A percentile compares a stretch with the other conserved stretches of the same genome.
Conservation (phyloP, 2,329 filamentous ascomycete species). For the Parastagonospora nodorum region DNA sequence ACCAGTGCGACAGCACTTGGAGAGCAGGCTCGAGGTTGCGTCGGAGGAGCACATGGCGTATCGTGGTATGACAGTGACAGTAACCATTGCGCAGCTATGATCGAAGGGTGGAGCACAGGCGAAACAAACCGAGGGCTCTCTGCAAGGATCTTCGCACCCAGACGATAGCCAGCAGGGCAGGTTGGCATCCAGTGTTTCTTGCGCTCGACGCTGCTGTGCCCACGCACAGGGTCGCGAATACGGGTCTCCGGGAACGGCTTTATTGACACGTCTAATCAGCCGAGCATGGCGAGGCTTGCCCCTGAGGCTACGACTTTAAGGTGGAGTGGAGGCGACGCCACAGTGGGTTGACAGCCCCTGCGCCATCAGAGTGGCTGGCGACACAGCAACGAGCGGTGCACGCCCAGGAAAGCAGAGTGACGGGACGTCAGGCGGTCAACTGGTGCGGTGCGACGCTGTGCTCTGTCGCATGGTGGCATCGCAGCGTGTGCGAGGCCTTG, state of each 20-base stretch:
- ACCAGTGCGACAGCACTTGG: too few relatives aligned
- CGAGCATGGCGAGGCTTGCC: constrained; percentile 6
- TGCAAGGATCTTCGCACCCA: constrained; percentile 13
- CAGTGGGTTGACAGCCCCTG: constrained; percentile 39
- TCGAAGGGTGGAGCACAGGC: neutral
- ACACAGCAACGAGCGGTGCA: constrained; percentile 22
- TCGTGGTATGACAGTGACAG: constrained; percentile 34
- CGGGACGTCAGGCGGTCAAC: constrained; percentile 41
- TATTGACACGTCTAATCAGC: constrained; percentile 5
- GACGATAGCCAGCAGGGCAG: neutral
- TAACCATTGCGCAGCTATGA: constrained; percentile 15
- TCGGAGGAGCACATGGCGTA: constrained; percentile 35
- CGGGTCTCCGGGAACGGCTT: constrained; percentile 6
- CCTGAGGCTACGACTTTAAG: constrained; percentile 12
- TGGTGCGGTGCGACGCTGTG: constrained; percentile 33
- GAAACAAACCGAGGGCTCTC: constrained; percentile 6
- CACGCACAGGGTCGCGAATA: constrained; percentile 5
- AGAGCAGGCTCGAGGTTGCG: constrained; percentile 13
- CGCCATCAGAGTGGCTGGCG: constrained; percentile 26
- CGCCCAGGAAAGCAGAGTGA: constrained; percentile 22
- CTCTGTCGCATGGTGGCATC: constrained; percentile 26
- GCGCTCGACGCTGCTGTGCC: neutral
- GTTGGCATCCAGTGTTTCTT: neutral
- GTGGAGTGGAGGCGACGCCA: constrained; percentile 31
- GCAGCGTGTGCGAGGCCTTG: constrained; percentile 25